A percentile compares a stretch with the other conserved stretches of the same genome.
These are phyloP conservation scores for Ustilago xerochloae DNA, from an alignment of 1,284 basidiomycete genomes.

Conservation along the genomic window DNA sequence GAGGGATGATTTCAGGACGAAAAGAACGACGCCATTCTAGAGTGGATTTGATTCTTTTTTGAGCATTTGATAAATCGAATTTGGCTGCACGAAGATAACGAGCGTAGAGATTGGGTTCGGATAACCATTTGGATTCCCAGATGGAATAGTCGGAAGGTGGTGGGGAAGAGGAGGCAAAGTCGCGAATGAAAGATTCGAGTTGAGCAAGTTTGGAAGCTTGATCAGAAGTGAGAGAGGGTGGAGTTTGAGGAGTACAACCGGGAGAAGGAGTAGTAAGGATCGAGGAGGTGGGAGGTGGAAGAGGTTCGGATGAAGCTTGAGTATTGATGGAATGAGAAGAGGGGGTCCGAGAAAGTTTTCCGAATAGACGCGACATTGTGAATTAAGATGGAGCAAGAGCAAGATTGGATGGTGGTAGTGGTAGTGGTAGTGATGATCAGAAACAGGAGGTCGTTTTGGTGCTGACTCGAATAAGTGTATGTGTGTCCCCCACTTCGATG, in stretches of 20 bases:
- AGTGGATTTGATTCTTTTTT: conserved; percentile 59
- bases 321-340: conserved; percentile 33
- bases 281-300: conserved; percentile 39
- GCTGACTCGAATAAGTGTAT: not conserved
- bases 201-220: conserved; percentile 31
- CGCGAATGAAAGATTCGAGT: conserved; percentile 30
- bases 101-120: conserved; percentile 46
- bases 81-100: conserved; percentile 63
- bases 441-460: not conserved
- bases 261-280: conserved; percentile 30
- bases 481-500: conserved; percentile 4
- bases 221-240: conserved; percentile 21
- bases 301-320: conserved; percentile 15
- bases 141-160: conserved; percentile 45
- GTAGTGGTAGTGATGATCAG: not conserved
- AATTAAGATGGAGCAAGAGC: not conserved
- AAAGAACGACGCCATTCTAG: conserved; percentile 64
- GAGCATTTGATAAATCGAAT: conserved; percentile 59
- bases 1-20: conserved; percentile 63
- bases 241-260: conserved; percentile 23
- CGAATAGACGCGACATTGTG: conserved; percentile 42
- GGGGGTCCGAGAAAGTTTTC: conserved; percentile 33
- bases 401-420: not conserved
- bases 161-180: conserved; percentile 6
- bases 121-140: conserved; percentile 55